These are phyloP conservation scores for Pseudogymnoascus sp. DNA, from an alignment of 2,329 filamentous ascomycete genomes.

Conservation along the genomic window DNA sequence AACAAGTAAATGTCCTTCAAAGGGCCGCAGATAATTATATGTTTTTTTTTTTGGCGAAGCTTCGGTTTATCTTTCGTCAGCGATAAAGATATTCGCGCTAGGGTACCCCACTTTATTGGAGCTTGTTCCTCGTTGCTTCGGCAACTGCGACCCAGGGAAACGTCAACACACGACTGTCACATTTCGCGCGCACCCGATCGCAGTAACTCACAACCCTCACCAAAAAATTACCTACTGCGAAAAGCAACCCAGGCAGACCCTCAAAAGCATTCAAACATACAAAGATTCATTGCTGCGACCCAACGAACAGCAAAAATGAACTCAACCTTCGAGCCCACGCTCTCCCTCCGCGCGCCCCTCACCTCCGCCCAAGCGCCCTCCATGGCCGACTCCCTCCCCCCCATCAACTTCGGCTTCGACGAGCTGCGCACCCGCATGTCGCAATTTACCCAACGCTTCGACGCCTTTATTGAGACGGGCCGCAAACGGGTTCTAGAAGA, in stretches of 20 bases:
- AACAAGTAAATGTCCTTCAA: constrained; percentile 1
- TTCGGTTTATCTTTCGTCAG: neutral
- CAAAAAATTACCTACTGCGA: neutral
- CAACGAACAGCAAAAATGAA: constrained; percentile 35
- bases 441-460: constrained; percentile 82
- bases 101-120: neutral
- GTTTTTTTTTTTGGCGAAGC: neutral
- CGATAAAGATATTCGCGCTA: constrained; percentile 9
- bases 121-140: neutral
- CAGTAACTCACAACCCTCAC: neutral
- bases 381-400: constrained; percentile 72
- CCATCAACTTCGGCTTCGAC: constrained; percentile 92
- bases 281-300: neutral
- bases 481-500: constrained; percentile 86
- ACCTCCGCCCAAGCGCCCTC: constrained; percentile 52
- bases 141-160: neutral
- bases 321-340: constrained; percentile 58
- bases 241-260: neutral
- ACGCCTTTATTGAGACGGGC: constrained; percentile 87
- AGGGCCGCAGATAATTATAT: neutral
- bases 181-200: neutral
- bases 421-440: constrained; percentile 92
- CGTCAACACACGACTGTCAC: constrained; percentile 3
- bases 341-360: constrained; percentile 43
- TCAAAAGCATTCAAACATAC: neutral